These are phyloP conservation scores for Russula abietina DNA, from an alignment of 768 basidiomycete species.

Conservation along the genomic window DNA sequence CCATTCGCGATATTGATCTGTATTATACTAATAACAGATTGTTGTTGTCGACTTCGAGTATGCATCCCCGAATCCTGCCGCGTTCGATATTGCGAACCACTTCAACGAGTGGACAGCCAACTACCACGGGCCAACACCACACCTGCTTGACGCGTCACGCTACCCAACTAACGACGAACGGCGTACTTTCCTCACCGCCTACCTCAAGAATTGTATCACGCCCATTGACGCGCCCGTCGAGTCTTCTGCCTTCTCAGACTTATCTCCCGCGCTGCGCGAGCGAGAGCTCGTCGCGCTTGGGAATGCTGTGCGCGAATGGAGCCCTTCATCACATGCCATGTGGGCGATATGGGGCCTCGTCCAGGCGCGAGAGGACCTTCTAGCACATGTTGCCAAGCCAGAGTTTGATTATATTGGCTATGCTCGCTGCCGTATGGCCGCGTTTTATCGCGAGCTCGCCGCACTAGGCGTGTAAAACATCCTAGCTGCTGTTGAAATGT, in stretches of 20 bases:
- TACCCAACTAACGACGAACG: constrained; percentile 76
- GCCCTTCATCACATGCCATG: constrained; percentile 82
- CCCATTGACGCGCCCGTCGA: constrained; percentile 20
- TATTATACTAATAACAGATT: constrained; percentile 43
- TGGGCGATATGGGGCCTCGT: constrained; percentile 96
- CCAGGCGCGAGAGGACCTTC: constrained; percentile 73
- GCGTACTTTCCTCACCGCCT: constrained; percentile 78
- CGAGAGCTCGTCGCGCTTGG: constrained; percentile 57
- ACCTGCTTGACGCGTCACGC: constrained; percentile 51
- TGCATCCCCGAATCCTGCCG: constrained; percentile 84
- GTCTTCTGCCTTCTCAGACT: constrained; percentile 24
- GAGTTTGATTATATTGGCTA: constrained; percentile 93
- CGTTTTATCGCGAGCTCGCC: constrained; percentile 52
- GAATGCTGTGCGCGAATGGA: constrained; percentile 78
- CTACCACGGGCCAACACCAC: constrained; percentile 69
- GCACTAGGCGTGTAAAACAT: constrained; percentile 36
- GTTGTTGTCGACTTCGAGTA: constrained; percentile 99
- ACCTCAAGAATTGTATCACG: constrained; percentile 49
- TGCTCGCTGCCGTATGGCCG: constrained; percentile 59
- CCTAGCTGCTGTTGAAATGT: not conserved
- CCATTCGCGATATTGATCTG: constrained; percentile 22
- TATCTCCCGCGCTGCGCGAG: constrained; percentile 31
- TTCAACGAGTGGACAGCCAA: constrained; percentile 97
- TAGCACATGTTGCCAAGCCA: constrained; percentile 48
- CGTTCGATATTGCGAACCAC: constrained; percentile 95